These are phyloP conservation scores for Tolypocladium guangdongense DNA, from an alignment of 2,329 filamentous ascomycete genomes.

Conservation along the genomic window DNA sequence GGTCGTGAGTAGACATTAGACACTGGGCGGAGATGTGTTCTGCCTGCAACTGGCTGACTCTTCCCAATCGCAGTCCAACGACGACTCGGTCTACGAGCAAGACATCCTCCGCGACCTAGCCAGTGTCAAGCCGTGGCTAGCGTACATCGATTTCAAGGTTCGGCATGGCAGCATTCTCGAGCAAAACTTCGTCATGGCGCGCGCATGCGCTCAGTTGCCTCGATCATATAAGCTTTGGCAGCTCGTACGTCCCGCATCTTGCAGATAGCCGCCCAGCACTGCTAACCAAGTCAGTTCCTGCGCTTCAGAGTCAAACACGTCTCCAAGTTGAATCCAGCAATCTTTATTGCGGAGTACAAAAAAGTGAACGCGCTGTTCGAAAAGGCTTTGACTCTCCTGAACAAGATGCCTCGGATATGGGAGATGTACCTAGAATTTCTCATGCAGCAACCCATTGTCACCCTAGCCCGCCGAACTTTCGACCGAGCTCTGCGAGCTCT, in stretches of 20 bases:
- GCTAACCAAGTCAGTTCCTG: slow-evolving; percentile 53
- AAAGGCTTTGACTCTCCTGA: slow-evolving; percentile 79
- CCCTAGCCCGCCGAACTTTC: slow-evolving; percentile 75
- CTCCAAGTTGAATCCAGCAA: slow-evolving; percentile 69
- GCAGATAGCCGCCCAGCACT: not conserved
- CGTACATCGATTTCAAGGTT: slow-evolving; percentile 84
- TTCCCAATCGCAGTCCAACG: slow-evolving; percentile 49
- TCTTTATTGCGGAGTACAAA: slow-evolving; percentile 68
- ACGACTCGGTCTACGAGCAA: slow-evolving; percentile 93
- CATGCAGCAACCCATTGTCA: slow-evolving; percentile 83
- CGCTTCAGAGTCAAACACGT: slow-evolving; percentile 74
- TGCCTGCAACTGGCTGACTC: not conserved
- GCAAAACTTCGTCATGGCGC: slow-evolving; percentile 79
- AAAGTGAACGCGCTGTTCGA: slow-evolving; percentile 96
- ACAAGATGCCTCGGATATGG: slow-evolving; percentile 99
- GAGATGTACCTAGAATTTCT: slow-evolving; percentile 93
- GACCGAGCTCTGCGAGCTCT: slow-evolving; percentile 85
- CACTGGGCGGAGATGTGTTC: not conserved
- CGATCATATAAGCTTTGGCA: slow-evolving; percentile 99
- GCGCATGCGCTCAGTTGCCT: slow-evolving; percentile 80
- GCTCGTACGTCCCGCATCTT: slow-evolving; percentile 45
- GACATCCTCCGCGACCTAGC: slow-evolving; percentile 79
- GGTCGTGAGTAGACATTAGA: slow-evolving; percentile 27
- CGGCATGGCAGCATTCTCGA: slow-evolving; percentile 77
- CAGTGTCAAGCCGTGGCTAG: slow-evolving; percentile 87